Percentiles rank a stretch among this genome's conserved stretches.
Conservation (phyloP, 2,329 filamentous ascomycete genomes). For the Lomentospora prolificans region DNA sequence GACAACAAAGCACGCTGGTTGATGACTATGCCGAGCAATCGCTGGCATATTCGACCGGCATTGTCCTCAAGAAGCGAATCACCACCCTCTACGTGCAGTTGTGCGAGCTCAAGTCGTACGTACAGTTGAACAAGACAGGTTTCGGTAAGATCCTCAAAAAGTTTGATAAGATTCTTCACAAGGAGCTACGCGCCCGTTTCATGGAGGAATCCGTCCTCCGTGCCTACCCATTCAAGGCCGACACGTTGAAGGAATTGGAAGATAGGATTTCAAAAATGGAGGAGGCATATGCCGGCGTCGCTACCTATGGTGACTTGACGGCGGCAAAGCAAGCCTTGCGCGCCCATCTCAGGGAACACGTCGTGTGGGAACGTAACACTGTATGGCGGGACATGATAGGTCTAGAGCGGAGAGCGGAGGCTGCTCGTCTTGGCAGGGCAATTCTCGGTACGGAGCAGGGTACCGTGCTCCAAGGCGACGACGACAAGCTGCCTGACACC, state of each 20-base stretch:
- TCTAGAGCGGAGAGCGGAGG: constrained; percentile 89
- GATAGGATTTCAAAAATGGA: constrained; percentile 68
- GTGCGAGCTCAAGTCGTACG: constrained; percentile 91
- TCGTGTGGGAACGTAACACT: constrained; percentile 97
- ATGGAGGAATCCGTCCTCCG: constrained; percentile 63
- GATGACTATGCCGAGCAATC: constrained; percentile 74
- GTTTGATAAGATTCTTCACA: constrained; percentile 92
- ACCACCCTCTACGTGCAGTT: constrained; percentile 82
- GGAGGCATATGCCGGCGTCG: constrained; percentile 66
- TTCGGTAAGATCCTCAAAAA: constrained; percentile 97
- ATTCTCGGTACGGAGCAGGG: constrained; percentile 67
- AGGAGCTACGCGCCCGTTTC: constrained; percentile 67
- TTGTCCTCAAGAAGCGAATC: constrained; percentile 87
- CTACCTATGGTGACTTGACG: constrained; percentile 69
- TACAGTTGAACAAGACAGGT: constrained; percentile 91
- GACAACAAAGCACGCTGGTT: constrained; percentile 57
- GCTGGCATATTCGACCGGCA: constrained; percentile 54
- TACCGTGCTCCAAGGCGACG: constrained; percentile 75
- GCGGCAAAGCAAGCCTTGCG: constrained; percentile 77
- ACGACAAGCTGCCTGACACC: constrained; percentile 48
- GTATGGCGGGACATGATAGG: constrained; percentile 99
- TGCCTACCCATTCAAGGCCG: constrained; percentile 70
- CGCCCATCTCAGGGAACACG: constrained; percentile 86
- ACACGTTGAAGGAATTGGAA: constrained; percentile 61
- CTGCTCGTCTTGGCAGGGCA: constrained; percentile 79